Evolutionary conservation across 2,329 filamentous ascomycete species (phyloP).

Genomic region (Cladosporium sp.): DNA sequence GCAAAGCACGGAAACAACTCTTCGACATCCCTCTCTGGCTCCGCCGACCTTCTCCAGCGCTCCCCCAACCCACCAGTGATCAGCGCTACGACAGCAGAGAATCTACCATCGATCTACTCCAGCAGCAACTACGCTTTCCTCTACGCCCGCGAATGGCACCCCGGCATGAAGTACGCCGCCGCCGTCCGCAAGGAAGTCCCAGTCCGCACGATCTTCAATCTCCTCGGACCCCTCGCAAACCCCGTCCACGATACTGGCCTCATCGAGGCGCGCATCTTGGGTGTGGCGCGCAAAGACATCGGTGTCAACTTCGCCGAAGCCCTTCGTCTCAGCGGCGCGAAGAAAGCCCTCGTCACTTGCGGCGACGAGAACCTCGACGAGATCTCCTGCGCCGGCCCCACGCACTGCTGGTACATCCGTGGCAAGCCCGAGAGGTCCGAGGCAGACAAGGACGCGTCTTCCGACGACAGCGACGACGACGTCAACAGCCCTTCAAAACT

Average conservation of each 20-base stretch:
- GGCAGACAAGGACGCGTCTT: slow-evolving; percentile 19
- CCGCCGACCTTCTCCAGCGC: slow-evolving; percentile 79
- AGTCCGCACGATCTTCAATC: slow-evolving; percentile 95
- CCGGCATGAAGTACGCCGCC: slow-evolving; percentile 85
- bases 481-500: slow-evolving; percentile 33
- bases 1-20: slow-evolving; percentile 96
- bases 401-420: slow-evolving; percentile 70
- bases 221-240: slow-evolving; percentile 87
- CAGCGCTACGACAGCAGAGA: slow-evolving; percentile 63
- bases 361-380: slow-evolving; percentile 94
- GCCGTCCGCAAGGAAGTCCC: slow-evolving; percentile 81
- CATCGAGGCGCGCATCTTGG: slow-evolving; percentile 87
- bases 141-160: slow-evolving; percentile 93
- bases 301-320: slow-evolving; percentile 87
- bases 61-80: slow-evolving; percentile 73
- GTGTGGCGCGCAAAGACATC: slow-evolving; percentile 80
- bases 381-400: slow-evolving; percentile 81
- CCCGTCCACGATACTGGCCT: slow-evolving; percentile 65
- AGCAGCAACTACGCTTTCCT: slow-evolving; percentile 89
- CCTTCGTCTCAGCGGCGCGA: slow-evolving; percentile 65
- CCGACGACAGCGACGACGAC: slow-evolving; percentile 27
- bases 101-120: slow-evolving; percentile 66
- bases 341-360: slow-evolving; percentile 85
- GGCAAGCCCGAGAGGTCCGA: slow-evolving; percentile 33
- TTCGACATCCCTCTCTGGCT: slow-evolving; percentile 91